phyloP scores from a whole-genome alignment of 2,329 filamentous ascomycete genomes.

The Alternaria triticimaculans region DNA sequence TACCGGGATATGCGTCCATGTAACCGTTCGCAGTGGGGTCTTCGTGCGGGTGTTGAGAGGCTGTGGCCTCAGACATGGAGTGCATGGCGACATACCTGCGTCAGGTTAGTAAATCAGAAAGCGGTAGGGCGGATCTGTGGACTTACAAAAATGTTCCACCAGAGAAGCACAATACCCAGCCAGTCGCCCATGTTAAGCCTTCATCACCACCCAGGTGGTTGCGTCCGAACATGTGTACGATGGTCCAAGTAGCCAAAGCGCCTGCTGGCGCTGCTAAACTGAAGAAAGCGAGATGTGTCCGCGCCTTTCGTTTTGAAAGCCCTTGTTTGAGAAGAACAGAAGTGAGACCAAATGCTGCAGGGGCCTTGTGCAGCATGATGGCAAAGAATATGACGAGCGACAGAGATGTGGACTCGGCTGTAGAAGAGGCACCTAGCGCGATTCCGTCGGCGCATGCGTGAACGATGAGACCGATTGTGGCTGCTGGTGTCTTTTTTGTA shows the following conservation, averaged over 20 bases:
- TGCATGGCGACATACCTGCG: conserved; percentile 95
- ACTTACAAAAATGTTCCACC: conserved; percentile 93
- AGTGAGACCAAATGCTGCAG: conserved; percentile 92
- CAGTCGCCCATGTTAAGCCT: conserved; percentile 83
- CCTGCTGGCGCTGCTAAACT: conserved; percentile 89
- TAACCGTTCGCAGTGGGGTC: conserved; percentile 55
- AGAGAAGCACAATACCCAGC: conserved; percentile 91
- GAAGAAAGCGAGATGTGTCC: conserved; percentile 87
- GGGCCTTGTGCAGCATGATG: conserved; percentile 97
- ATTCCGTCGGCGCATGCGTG: conserved; percentile 96
- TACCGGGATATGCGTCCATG: conserved; percentile 58
- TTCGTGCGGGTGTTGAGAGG: conserved; percentile 32
- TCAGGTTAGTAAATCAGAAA: conserved; percentile 8
- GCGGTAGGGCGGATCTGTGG: conserved; percentile 17
- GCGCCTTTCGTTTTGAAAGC: conserved; percentile 81
- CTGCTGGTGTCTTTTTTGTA: conserved; percentile 42
- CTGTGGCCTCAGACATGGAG: conserved; percentile 83
- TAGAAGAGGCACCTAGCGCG: conserved; percentile 85
- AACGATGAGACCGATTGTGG: conserved; percentile 93
- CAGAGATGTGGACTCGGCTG: conserved; percentile 66
- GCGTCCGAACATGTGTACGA: conserved; percentile 76
- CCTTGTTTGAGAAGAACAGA: conserved; percentile 90
- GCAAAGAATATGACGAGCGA: conserved; percentile 93
- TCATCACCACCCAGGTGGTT: conserved; percentile 64
- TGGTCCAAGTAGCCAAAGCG: conserved; percentile 80